Evolutionary conservation across 352 stramenopile species (phyloP).

Genomic region (Phytophthora tubulina): DNA sequence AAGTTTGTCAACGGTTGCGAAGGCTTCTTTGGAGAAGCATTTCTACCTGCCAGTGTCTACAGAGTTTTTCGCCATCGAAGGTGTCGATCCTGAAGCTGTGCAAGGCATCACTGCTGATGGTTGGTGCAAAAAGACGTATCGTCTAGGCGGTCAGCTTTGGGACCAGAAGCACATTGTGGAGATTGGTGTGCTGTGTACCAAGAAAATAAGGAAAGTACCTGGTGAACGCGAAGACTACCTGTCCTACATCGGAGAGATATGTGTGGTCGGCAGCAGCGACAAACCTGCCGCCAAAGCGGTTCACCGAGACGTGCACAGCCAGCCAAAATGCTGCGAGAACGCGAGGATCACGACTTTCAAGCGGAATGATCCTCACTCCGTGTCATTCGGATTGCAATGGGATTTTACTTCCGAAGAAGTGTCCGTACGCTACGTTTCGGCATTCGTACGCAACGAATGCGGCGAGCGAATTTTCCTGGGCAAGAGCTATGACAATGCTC

Average conservation of each 20-base stretch:
- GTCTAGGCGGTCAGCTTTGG: constrained; percentile 50
- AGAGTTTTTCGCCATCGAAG: constrained; percentile 34
- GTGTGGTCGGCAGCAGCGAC: constrained; percentile 35
- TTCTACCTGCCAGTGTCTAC: constrained; percentile 50
- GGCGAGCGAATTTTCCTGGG: constrained; percentile 38
- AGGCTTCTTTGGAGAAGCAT: constrained; percentile 40
- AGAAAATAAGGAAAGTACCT: constrained; percentile 31
- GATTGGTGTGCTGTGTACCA: constrained; percentile 50
- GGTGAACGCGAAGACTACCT: constrained; percentile 39
- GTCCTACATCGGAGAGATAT: constrained; percentile 48
- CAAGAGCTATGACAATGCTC: constrained; percentile 40
- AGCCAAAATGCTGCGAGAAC: constrained; percentile 30
- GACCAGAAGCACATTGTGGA: constrained; percentile 58
- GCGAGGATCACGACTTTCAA: constrained; percentile 31
- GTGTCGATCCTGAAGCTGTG: constrained; percentile 18
- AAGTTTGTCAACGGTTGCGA: constrained; percentile 41
- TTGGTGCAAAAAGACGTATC: constrained; percentile 56
- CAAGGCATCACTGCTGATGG: constrained; percentile 31
- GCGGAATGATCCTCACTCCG: constrained; percentile 23
- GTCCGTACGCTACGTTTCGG: constrained; percentile 44
- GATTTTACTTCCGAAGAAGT: constrained; percentile 27
- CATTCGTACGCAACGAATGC: constrained; percentile 29
- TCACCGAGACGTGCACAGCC: constrained; percentile 30
- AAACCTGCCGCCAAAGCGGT: constrained; percentile 25
- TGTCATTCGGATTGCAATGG: constrained; percentile 49